These are phyloP conservation scores for Musa balbisiana DNA, from an alignment of 202 grass and related monocot species.

Conservation along the genomic window DNA sequence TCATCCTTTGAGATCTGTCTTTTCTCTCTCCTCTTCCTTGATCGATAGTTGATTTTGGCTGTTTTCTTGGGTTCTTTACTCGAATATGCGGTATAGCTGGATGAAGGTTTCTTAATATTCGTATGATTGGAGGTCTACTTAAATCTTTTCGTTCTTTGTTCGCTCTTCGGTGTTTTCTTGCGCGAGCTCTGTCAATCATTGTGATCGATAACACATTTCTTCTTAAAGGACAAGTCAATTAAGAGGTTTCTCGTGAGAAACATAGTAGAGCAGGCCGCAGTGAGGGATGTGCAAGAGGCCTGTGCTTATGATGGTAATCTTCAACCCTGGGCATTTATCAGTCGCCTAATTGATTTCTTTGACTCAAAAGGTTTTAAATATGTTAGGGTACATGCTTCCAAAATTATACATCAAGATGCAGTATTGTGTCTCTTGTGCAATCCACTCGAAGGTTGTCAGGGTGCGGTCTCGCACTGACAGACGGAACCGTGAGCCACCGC, in stretches of 20 bases:
- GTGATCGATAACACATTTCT: neutral
- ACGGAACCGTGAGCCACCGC: conserved; percentile 21
- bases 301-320: conserved; percentile 19
- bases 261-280: conserved; percentile 21
- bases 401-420: conserved; percentile 20
- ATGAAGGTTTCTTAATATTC: no score
- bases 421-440: conserved; percentile 19
- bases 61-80: neutral
- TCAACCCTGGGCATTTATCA: neutral
- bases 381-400: conserved; percentile 17
- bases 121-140: neutral
- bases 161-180: neutral
- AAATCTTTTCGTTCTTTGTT: neutral
- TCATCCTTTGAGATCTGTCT: neutral
- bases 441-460: conserved; percentile 21
- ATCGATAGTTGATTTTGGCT: neutral
- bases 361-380: neutral
- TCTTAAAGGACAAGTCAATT: conserved; percentile 12
- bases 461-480: conserved; percentile 13
- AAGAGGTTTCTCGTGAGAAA: conserved; percentile 19
- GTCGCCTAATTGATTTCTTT: neutral
- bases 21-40: no score
- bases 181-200: no score
- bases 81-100: no score
- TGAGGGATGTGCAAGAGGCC: conserved; percentile 20